A percentile compares a stretch with the other conserved stretches of the same genome.
Conservation (phyloP, 2,329 filamentous ascomycete genomes). For the Cladosporium halotolerans region DNA sequence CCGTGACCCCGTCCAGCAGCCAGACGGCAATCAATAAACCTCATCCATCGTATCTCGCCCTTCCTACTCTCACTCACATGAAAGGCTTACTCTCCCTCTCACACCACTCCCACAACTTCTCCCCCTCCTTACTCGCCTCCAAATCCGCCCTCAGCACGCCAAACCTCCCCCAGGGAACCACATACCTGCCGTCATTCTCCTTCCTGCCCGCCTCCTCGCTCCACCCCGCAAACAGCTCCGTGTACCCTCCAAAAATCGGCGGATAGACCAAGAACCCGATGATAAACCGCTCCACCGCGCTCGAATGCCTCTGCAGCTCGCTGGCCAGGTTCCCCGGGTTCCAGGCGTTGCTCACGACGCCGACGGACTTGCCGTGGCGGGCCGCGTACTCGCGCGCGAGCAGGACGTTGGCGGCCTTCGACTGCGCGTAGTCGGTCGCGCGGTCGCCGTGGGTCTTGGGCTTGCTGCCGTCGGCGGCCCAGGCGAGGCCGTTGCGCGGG, state of each 20-base stretch:
- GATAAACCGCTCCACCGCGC: slow-evolving; percentile 6
- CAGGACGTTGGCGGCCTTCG: slow-evolving; percentile 26
- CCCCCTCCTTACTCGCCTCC: slow-evolving; percentile 26
- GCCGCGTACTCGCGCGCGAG: slow-evolving; percentile 19
- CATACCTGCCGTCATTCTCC: slow-evolving; percentile 25
- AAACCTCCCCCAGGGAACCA: slow-evolving; percentile 31
- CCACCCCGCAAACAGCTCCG: slow-evolving; percentile 29
- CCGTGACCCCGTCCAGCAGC: too few species aligned
- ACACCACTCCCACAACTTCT: slow-evolving; percentile 37
- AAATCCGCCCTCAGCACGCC: slow-evolving; percentile 26
- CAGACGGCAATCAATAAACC: too few species aligned
- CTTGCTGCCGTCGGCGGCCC: slow-evolving; percentile 11
- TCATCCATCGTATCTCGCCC: too few species aligned
- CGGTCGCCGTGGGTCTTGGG: slow-evolving; percentile 16
- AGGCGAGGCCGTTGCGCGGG: slow-evolving; percentile 18
- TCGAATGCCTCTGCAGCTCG: slow-evolving; percentile 25
- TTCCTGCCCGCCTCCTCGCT: slow-evolving; percentile 19
- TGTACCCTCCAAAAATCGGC: slow-evolving; percentile 27
- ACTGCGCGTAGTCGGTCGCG: slow-evolving; percentile 21
- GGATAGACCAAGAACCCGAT: slow-evolving; percentile 19
- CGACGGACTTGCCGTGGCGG: slow-evolving; percentile 16
- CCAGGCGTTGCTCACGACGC: slow-evolving; percentile 23
- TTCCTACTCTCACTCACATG: background rate
- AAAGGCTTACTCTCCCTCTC: slow-evolving; percentile 28
- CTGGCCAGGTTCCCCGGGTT: slow-evolving; percentile 29